These are phyloP conservation scores for Ophiosphaerella herpotricha DNA, from an alignment of 2,329 filamentous ascomycete species.

Conservation along the genomic window DNA sequence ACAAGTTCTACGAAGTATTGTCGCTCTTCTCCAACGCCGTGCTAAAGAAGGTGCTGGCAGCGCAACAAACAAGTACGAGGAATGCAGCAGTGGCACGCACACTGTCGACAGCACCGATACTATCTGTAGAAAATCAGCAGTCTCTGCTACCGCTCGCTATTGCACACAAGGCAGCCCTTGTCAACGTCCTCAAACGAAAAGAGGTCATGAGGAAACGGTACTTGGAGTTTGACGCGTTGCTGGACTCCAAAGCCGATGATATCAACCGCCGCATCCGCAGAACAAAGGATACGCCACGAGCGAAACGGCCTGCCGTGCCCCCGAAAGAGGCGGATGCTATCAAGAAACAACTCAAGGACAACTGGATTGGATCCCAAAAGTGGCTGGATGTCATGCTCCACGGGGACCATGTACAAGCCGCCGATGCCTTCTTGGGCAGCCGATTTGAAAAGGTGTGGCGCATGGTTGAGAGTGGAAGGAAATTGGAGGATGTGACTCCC, in stretches of 20 bases:
- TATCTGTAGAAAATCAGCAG: slow-evolving; percentile 39
- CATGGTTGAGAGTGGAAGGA: slow-evolving; percentile 63
- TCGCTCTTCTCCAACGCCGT: slow-evolving; percentile 83
- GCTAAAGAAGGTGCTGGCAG: slow-evolving; percentile 68
- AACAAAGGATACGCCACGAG: slow-evolving; percentile 30
- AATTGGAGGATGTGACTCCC: slow-evolving; percentile 61
- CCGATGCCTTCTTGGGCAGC: slow-evolving; percentile 67
- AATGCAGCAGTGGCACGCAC: slow-evolving; percentile 52
- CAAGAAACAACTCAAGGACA: slow-evolving; percentile 66
- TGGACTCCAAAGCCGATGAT: slow-evolving; percentile 66
- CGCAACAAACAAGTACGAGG: slow-evolving; percentile 49
- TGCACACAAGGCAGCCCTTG: slow-evolving; percentile 71
- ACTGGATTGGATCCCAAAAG: slow-evolving; percentile 77
- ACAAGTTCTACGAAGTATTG: slow-evolving; percentile 85
- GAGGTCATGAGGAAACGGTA: slow-evolving; percentile 64
- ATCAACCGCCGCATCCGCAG: slow-evolving; percentile 60
- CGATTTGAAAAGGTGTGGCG: slow-evolving; percentile 75
- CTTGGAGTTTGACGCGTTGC: slow-evolving; percentile 64
- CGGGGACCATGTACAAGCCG: slow-evolving; percentile 63
- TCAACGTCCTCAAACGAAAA: slow-evolving; percentile 63
- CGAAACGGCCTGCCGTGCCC: slow-evolving; percentile 35
- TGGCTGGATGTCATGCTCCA: slow-evolving; percentile 75
- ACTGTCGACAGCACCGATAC: slow-evolving; percentile 51
- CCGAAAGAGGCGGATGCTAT: slow-evolving; percentile 47
- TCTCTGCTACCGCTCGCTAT: slow-evolving; percentile 68